A percentile compares a stretch with the other conserved stretches of the same genome.
phyloP scores from a whole-genome alignment of 2,329 filamentous ascomycete genomes.

The Phoma sp. region DNA sequence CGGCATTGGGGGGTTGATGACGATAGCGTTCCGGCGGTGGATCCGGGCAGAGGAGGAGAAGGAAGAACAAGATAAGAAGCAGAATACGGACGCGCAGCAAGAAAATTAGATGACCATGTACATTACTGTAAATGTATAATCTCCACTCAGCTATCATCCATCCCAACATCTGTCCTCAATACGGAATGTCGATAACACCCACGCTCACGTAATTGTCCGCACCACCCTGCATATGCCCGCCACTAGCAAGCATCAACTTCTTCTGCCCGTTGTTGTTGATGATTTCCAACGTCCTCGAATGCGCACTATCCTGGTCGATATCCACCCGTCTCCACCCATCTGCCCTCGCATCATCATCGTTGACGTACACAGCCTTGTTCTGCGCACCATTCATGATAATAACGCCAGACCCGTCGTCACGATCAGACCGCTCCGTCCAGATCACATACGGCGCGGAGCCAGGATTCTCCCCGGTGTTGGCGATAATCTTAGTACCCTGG shows the following conservation, averaged over 20 bases:
- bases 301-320: slow-evolving; percentile 4
- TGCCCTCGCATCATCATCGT: neutral
- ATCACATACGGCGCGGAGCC: neutral
- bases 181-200: neutral
- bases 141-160: neutral
- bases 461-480: slow-evolving; percentile 7
- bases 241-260: too few species aligned
- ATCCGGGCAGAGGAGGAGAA: slow-evolving; percentile 64
- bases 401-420: neutral
- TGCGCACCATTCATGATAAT: slow-evolving; percentile 10
- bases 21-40: slow-evolving; percentile 53
- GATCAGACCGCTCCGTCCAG: neutral
- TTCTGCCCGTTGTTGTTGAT: too few species aligned
- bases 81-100: too few species aligned
- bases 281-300: slow-evolving; percentile 2
- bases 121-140: too few species aligned
- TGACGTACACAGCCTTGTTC: slow-evolving; percentile 5
- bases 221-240: neutral
- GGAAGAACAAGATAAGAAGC: slow-evolving; percentile 33
- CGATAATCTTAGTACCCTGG: neutral
- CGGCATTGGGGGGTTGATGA: slow-evolving; percentile 51
- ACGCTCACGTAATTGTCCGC: neutral
- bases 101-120: neutral
- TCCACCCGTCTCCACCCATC: neutral
- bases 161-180: neutral